Evolutionary conservation across 1,284 basidiomycete genomes (phyloP).

Genomic region (Inonotus hispidus): DNA sequence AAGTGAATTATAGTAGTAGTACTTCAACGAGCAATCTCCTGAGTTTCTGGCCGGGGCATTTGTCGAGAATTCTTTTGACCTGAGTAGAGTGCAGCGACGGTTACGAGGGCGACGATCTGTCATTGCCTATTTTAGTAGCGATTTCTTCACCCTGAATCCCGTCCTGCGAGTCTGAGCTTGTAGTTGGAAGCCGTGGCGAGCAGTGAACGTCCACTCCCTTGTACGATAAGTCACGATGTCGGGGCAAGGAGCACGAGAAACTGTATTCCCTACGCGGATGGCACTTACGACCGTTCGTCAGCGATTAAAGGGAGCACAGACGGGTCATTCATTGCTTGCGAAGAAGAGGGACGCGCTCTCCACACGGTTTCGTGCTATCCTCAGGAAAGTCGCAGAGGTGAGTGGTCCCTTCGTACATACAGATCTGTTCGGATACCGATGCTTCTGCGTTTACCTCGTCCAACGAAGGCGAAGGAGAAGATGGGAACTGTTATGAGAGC

Average conservation of each 20-base stretch:
- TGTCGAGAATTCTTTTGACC: too few species aligned
- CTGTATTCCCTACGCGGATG: conserved; percentile 93
- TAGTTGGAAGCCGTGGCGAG: background rate
- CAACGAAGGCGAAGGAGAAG: conserved; percentile 87
- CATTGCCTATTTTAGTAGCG: background rate
- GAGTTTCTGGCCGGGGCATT: background rate
- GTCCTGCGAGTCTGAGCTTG: too few species aligned
- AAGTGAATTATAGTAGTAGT: background rate
- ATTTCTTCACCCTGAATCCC: background rate
- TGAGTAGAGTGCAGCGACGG: background rate
- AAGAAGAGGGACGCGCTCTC: conserved; percentile 97
- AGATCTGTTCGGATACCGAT: background rate
- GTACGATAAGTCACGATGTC: conserved; percentile 53
- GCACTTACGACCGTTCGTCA: conserved; percentile 91
- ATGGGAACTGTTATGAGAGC: conserved; percentile 99
- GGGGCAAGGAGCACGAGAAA: conserved; percentile 82
- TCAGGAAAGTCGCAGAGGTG: conserved; percentile 92
- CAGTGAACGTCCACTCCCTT: background rate
- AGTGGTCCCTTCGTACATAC: conserved; percentile 23
- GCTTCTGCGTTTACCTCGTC: background rate
- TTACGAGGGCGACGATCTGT: background rate
- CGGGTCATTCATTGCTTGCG: conserved; percentile 93
- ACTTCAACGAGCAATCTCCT: background rate
- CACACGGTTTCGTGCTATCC: conserved; percentile 85
- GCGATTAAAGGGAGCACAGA: conserved; percentile 94